A percentile compares a stretch with the other conserved stretches of the same genome.
These are phyloP conservation scores for Nasturtium officinale DNA, from an alignment of 345 rosid genomes.

Conservation along the genomic window DNA sequence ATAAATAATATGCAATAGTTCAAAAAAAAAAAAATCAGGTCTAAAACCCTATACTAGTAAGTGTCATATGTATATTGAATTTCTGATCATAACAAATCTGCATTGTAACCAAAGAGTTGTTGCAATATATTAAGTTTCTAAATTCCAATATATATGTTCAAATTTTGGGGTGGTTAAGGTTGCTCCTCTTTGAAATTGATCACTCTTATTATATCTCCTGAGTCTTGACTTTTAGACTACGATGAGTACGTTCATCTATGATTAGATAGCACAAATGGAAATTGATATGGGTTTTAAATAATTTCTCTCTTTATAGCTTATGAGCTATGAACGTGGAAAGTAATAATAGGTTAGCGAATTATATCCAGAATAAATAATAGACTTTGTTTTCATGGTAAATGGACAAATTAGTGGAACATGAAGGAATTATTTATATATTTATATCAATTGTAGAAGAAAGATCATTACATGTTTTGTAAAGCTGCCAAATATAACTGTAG, in stretches of 20 bases:
- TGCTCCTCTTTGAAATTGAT: background rate
- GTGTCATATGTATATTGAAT: too few relatives aligned
- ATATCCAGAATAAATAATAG: constrained; percentile 10
- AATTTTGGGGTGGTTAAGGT: background rate
- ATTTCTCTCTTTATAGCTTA: constrained; percentile 2
- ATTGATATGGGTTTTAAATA: constrained; percentile 14
- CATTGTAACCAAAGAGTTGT: background rate
- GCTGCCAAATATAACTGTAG: constrained; percentile 14
- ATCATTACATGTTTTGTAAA: constrained; percentile 8
- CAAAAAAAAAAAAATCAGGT: background rate
- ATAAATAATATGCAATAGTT: background rate
- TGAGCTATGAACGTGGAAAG: constrained; percentile 39
- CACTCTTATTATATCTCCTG: background rate
- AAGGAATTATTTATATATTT: constrained; percentile 10
- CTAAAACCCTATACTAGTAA: background rate
- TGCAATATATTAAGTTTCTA: background rate
- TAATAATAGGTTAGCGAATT: constrained; percentile 32
- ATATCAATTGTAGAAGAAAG: constrained; percentile 7
- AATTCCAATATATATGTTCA: too few relatives aligned
- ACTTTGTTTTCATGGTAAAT: constrained; percentile 24
- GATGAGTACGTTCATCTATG: constrained; percentile 6
- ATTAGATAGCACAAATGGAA: constrained; percentile 21
- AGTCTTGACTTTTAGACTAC: constrained; percentile 13
- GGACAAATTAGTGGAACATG: constrained; percentile 32
- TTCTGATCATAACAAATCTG: background rate